Percentiles rank a stretch among this genome's conserved stretches.
Conservation (phyloP, 148 eudicot species). For the Spergularia bocconei region DNA sequence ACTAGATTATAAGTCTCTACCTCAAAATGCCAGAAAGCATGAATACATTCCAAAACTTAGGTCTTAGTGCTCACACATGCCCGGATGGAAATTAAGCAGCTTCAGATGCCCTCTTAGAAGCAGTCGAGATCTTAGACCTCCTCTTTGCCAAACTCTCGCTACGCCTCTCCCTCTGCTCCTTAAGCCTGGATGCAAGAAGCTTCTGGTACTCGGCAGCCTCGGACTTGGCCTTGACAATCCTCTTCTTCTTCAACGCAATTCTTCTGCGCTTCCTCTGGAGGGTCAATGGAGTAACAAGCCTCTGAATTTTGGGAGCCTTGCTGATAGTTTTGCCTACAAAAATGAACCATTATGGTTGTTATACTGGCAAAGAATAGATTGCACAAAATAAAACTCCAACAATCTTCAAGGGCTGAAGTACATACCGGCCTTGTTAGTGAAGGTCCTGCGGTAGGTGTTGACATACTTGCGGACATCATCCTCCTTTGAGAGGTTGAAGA, state of each 20-base stretch:
- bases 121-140: slow-evolving; percentile 42
- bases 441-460: slow-evolving; percentile 76
- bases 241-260: slow-evolving; percentile 85
- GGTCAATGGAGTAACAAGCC: slow-evolving; percentile 83
- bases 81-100: slow-evolving; percentile 20
- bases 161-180: slow-evolving; percentile 47
- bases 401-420: not conserved
- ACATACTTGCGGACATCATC: slow-evolving; percentile 93
- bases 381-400: not conserved
- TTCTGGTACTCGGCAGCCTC: slow-evolving; percentile 56
- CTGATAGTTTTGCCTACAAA: slow-evolving; percentile 62
- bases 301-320: slow-evolving; percentile 88
- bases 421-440: slow-evolving; percentile 69
- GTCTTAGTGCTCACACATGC: not conserved
- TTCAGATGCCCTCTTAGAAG: slow-evolving; percentile 32
- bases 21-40: slow-evolving; percentile 1
- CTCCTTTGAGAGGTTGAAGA: slow-evolving; percentile 78
- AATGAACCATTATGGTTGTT: not conserved
- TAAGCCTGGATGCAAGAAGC: slow-evolving; percentile 43
- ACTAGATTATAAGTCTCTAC: slow-evolving; percentile 13
- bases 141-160: slow-evolving; percentile 52
- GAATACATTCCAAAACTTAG: slow-evolving; percentile 4
- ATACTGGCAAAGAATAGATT: too few relatives aligned
- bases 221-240: slow-evolving; percentile 49
- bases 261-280: slow-evolving; percentile 87